A percentile compares a stretch with the other conserved stretches of the same genome.
phyloP scores from a whole-genome alignment of 257 asterid species.

The Cinchona pubescens region DNA sequence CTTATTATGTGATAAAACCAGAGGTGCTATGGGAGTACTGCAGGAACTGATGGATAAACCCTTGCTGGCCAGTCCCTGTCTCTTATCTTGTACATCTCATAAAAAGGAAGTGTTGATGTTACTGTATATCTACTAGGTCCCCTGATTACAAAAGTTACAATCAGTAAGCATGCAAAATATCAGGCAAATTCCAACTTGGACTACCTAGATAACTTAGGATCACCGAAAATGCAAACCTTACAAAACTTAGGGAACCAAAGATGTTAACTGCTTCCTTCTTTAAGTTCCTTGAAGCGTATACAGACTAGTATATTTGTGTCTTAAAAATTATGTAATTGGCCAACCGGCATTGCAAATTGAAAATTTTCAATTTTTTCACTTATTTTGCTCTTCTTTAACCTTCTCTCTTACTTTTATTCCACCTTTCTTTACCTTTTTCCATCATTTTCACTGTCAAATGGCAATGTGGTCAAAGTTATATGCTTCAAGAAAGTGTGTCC shows the following conservation, averaged over 20 bases:
- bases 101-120: too few relatives aligned
- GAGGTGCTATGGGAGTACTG: conserved; percentile 51
- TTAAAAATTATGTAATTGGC: neutral
- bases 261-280: neutral
- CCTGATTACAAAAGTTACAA: conserved; percentile 45
- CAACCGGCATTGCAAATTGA: neutral
- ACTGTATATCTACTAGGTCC: too few relatives aligned
- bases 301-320: neutral
- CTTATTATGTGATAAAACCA: too few relatives aligned
- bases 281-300: neutral
- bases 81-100: too few relatives aligned
- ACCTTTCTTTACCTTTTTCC: neutral
- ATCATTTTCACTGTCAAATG: neutral
- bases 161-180: neutral
- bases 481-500: too few relatives aligned
- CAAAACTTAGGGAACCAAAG: neutral
- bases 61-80: conserved; percentile 53
- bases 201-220: neutral
- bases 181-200: neutral
- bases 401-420: neutral
- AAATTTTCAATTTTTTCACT: neutral
- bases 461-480: neutral
- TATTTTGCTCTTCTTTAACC: neutral
- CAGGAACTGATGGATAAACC: conserved; percentile 54
- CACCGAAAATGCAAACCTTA: neutral